Conservation (phyloP, 495 filamentous ascomycete genomes). For the Aspergillus nidulans region DNA sequence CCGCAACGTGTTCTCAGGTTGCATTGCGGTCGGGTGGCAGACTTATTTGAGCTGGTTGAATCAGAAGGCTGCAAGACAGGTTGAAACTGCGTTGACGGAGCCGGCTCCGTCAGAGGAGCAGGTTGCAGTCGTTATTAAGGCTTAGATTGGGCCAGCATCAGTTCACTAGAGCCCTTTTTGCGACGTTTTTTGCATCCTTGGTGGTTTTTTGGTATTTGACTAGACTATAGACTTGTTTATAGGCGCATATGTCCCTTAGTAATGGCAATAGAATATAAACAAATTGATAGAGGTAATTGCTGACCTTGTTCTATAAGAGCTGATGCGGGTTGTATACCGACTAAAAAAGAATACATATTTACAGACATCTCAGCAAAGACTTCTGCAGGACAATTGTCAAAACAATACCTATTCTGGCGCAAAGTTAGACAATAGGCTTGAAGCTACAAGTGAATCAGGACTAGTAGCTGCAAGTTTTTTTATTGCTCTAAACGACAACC, state of each 20-base stretch:
- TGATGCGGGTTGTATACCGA: too few species aligned
- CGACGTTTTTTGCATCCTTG: neutral
- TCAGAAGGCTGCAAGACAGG: conserved; percentile 60
- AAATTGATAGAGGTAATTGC: too few species aligned
- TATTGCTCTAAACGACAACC: too few species aligned
- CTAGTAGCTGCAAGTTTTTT: too few species aligned
- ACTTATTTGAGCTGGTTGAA: conserved; percentile 84
- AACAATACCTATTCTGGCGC: too few species aligned
- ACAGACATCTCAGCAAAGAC: too few species aligned
- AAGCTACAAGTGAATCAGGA: too few species aligned
- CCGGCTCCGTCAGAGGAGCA: conserved; percentile 3
- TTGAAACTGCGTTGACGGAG: conserved; percentile 31
- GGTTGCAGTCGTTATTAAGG: conserved; percentile 21
- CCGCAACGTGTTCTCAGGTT: conserved; percentile 70
- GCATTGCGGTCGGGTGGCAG: conserved; percentile 85
- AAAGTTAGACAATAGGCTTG: too few species aligned
- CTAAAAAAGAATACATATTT: too few species aligned
- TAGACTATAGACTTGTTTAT: conserved; percentile 19
- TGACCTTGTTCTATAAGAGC: too few species aligned
- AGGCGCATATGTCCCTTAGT: too few species aligned
- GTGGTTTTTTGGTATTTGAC: conserved; percentile 6
- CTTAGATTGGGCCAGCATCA: conserved; percentile 11
- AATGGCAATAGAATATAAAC: neutral
- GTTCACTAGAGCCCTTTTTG: neutral
- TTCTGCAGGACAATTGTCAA: too few species aligned